These are phyloP conservation scores for Rosa persica DNA, from an alignment of 306 rosid species.

Conservation along the genomic window DNA sequence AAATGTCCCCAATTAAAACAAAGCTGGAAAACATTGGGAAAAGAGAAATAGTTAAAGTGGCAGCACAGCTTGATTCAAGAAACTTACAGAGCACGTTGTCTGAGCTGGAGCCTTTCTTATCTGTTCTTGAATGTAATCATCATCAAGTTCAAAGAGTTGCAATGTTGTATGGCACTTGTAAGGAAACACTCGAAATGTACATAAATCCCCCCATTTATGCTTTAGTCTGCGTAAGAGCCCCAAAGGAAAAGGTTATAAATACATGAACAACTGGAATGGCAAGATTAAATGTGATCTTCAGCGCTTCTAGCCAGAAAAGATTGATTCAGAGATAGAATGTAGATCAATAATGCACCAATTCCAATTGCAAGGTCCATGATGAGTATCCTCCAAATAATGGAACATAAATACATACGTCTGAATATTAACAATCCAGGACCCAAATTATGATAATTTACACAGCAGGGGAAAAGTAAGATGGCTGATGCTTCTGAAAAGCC, in stretches of 20 bases:
- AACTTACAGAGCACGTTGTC: constrained; percentile 67
- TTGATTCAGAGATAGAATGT: constrained; percentile 6
- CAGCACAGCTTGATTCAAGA: constrained; percentile 10
- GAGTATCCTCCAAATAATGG: constrained; percentile 2
- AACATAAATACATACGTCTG: neutral
- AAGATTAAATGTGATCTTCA: neutral
- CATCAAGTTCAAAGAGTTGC: constrained; percentile 80
- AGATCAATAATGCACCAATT: neutral
- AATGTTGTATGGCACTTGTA: constrained; percentile 84
- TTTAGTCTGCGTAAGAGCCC: constrained; percentile 42
- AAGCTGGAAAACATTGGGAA: neutral
- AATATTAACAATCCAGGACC: neutral
- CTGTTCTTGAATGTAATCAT: constrained; percentile 85
- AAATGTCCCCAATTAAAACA: constrained; percentile 18
- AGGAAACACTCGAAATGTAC: constrained; percentile 85
- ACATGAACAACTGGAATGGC: neutral
- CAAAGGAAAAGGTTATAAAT: neutral
- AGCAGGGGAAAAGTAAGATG: neutral
- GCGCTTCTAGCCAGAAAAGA: neutral
- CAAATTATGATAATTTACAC: neutral
- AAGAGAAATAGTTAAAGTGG: constrained; percentile 9
- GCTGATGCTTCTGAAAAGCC: neutral
- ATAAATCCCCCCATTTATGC: constrained; percentile 68
- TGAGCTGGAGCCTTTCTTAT: constrained; percentile 65
- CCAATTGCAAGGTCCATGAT: neutral